phyloP scores from a whole-genome alignment of 73 alveolate species.

The Blepharisma stoltei region DNA sequence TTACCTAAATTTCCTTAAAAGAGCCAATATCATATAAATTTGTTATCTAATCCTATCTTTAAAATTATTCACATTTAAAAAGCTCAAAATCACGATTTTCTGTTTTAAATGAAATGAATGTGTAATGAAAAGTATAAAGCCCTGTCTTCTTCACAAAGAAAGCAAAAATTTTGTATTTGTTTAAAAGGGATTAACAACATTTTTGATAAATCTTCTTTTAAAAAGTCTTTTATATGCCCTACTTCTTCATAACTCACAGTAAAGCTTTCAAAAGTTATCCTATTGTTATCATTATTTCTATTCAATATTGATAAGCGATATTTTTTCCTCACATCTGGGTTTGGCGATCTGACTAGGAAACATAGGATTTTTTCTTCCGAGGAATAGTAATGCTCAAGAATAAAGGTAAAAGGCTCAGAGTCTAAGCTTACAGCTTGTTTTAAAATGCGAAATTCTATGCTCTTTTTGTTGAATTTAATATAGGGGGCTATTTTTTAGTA shows the following conservation, averaged over 20 bases:
- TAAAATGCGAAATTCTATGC: background rate
- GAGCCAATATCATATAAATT: no score
- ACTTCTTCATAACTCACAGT: background rate
- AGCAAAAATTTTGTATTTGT: constrained; percentile 3
- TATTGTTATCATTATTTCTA: background rate
- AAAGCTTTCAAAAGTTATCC: background rate
- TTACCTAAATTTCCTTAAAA: no score
- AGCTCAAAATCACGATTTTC: no score
- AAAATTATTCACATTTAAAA: no score
- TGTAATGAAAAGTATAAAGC: constrained; percentile 8
- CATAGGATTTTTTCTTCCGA: background rate
- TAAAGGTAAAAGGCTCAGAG: background rate
- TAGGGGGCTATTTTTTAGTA: background rate
- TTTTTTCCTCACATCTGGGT: background rate
- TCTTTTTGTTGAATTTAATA: background rate
- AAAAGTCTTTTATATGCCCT: background rate
- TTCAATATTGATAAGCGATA: constrained; percentile 5
- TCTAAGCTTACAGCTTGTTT: constrained; percentile 2
- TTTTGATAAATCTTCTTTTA: background rate
- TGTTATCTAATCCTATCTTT: no score
- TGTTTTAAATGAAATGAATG: background rate
- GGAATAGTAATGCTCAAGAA: constrained; percentile 23
- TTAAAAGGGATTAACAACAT: background rate
- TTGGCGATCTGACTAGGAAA: constrained; percentile 1
- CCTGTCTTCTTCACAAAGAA: constrained; percentile 4